Percentiles rank a stretch among this genome's conserved stretches.
Conservation (phyloP, 495 filamentous ascomycete species). For the Letharia columbiana region DNA sequence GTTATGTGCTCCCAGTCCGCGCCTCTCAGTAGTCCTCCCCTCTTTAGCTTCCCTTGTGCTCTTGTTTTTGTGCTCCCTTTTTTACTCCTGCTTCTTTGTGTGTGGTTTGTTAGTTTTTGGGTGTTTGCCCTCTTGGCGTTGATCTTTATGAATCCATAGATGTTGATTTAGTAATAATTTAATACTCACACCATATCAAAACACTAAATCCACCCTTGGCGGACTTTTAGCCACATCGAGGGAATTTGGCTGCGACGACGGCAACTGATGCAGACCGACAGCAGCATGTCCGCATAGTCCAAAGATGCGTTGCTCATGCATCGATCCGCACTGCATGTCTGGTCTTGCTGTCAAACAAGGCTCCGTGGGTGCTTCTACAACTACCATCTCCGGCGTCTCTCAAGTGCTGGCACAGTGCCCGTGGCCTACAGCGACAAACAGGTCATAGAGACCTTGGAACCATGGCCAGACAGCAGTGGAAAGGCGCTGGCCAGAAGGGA, state of each 20-base stretch:
- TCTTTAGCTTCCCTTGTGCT: too few species aligned
- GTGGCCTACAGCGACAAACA: background rate
- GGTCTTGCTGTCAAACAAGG: background rate
- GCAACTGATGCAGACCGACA: background rate
- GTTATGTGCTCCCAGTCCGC: too few species aligned
- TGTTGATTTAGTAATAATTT: background rate
- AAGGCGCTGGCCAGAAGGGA: background rate
- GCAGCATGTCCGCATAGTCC: constrained; percentile 9
- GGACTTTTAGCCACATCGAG: background rate
- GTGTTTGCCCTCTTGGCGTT: too few species aligned
- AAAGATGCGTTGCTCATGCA: constrained; percentile 15
- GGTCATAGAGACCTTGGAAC: background rate
- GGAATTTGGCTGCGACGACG: background rate
- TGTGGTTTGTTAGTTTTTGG: too few species aligned
- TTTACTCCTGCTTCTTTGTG: too few species aligned
- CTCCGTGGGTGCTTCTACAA: background rate
- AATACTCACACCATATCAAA: background rate
- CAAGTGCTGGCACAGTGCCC: background rate
- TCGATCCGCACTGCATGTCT: constrained; percentile 1
- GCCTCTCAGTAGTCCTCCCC: too few species aligned
- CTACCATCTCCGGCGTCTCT: background rate
- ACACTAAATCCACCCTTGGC: background rate
- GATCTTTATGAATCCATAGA: too few species aligned
- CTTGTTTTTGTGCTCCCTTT: too few species aligned
- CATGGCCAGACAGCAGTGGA: background rate